A percentile compares a stretch with the other conserved stretches of the same genome.
Conservation (phyloP, 2,329 filamentous ascomycete genomes). For the Sporothrix euskadiensis region DNA sequence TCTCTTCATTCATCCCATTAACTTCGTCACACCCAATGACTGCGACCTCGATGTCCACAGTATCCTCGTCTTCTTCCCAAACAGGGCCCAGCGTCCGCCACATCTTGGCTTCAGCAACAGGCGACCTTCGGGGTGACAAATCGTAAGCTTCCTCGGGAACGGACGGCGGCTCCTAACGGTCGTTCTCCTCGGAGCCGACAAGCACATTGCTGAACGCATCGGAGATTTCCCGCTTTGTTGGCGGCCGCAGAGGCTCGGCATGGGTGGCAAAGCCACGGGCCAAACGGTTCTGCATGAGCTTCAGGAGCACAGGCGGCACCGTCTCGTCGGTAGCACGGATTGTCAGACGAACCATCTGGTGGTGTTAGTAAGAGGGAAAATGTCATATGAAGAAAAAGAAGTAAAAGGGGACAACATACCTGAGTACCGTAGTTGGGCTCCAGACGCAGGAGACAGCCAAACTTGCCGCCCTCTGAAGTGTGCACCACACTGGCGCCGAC, state of each 20-base stretch:
- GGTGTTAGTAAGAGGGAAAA: constrained; percentile 15
- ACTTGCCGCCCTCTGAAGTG: constrained; percentile 82
- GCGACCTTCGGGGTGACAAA: neutral
- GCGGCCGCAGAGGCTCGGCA: constrained; percentile 45
- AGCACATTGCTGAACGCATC: constrained; percentile 59
- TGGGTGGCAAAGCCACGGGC: constrained; percentile 52
- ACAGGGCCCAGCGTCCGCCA: neutral
- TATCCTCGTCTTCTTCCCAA: neutral
- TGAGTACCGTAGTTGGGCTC: constrained; percentile 92
- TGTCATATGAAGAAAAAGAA: neutral
- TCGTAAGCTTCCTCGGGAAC: neutral
- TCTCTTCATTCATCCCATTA: neutral
- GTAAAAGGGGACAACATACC: constrained; percentile 58
- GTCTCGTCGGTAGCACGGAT: constrained; percentile 90
- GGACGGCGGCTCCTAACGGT: constrained; percentile 25
- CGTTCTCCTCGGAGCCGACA: constrained; percentile 41
- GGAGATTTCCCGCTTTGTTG: constrained; percentile 53
- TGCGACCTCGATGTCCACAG: too few relatives aligned
- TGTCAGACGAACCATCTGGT: constrained; percentile 90
- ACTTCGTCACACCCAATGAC: neutral
- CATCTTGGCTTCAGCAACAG: neutral
- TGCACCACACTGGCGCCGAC: constrained; percentile 87
- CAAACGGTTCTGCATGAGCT: constrained; percentile 83
- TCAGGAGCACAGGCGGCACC: constrained; percentile 77
- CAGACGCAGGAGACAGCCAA: constrained; percentile 86